Evolutionary conservation across 2,329 filamentous ascomycete genomes (phyloP).

Genomic region (Endoconidiophora polonica): DNA sequence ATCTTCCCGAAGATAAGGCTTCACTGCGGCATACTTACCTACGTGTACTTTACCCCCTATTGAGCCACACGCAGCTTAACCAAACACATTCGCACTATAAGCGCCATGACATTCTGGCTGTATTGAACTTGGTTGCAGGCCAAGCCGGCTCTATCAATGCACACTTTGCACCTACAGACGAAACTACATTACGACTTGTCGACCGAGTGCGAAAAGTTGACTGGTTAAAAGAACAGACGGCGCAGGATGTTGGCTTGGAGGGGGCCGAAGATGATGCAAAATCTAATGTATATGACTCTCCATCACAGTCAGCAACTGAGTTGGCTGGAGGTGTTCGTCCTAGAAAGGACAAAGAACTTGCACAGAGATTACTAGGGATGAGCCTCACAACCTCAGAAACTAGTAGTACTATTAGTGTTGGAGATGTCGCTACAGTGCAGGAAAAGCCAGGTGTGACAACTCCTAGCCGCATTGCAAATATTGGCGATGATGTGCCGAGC

Average conservation of each 20-base stretch:
- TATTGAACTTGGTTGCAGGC: constrained; percentile 45
- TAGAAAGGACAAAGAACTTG: constrained; percentile 26
- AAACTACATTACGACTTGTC: constrained; percentile 63
- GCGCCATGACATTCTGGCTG: constrained; percentile 60
- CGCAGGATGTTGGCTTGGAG: neutral
- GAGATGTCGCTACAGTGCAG: constrained; percentile 61
- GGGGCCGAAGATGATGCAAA: neutral
- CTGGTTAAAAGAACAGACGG: constrained; percentile 40
- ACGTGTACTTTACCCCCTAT: constrained; percentile 74
- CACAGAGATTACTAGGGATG: constrained; percentile 50
- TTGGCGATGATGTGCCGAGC: neutral
- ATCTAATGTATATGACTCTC: neutral
- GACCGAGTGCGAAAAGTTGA: constrained; percentile 56
- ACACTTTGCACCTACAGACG: constrained; percentile 67
- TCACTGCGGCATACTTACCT: constrained; percentile 83
- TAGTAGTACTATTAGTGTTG: constrained; percentile 59
- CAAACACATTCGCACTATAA: constrained; percentile 75
- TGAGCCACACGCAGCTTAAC: constrained; percentile 81
- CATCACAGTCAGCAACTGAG: neutral
- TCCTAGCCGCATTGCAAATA: constrained; percentile 41
- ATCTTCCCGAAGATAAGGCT: constrained; percentile 68
- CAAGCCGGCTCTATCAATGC: constrained; percentile 39
- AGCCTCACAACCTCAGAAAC: constrained; percentile 47
- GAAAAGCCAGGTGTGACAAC: constrained; percentile 73
- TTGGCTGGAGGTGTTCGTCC: neutral